Conservation (phyloP, 164 flowering plant species). For the Hamamelis virginiana region DNA sequence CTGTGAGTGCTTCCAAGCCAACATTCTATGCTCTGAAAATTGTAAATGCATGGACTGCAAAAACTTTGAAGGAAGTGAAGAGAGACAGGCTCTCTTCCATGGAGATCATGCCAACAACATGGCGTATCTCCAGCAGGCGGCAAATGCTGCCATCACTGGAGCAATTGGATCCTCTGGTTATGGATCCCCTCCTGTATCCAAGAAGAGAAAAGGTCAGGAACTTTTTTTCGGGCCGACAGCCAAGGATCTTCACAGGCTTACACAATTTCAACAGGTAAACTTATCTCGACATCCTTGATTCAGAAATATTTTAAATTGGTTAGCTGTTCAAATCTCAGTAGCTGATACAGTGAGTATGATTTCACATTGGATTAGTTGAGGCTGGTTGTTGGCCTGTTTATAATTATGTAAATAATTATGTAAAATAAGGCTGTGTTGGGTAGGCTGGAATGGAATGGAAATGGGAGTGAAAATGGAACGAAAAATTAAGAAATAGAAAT, state of each 20-base stretch:
- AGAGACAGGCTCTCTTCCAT: conserved; percentile 86
- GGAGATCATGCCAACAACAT: conserved; percentile 68
- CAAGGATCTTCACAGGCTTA: conserved; percentile 59
- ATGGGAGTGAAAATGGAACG: too few relatives aligned
- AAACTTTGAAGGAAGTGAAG: conserved; percentile 96
- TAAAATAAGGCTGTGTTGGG: too few relatives aligned
- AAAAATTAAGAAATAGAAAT: too few relatives aligned
- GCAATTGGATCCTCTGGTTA: conserved; percentile 94
- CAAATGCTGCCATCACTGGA: conserved; percentile 96
- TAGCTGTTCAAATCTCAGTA: neutral
- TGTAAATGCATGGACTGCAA: conserved; percentile 98
- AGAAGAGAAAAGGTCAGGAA: conserved; percentile 77
- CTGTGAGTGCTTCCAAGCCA: conserved; percentile 97
- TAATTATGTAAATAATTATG: too few relatives aligned
- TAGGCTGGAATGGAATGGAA: too few relatives aligned
- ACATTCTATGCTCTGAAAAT: conserved; percentile 92
- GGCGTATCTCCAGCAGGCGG: conserved; percentile 86
- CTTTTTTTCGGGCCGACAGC: conserved; percentile 42
- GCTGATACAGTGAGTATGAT: neutral
- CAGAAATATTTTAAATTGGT: neutral
- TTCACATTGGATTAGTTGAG: neutral
- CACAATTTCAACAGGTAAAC: conserved; percentile 66
- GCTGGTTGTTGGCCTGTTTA: neutral
- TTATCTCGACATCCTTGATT: neutral
- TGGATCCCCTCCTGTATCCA: conserved; percentile 71